Conservation (phyloP, 345 rosid genomes). For the Acer campestre region DNA sequence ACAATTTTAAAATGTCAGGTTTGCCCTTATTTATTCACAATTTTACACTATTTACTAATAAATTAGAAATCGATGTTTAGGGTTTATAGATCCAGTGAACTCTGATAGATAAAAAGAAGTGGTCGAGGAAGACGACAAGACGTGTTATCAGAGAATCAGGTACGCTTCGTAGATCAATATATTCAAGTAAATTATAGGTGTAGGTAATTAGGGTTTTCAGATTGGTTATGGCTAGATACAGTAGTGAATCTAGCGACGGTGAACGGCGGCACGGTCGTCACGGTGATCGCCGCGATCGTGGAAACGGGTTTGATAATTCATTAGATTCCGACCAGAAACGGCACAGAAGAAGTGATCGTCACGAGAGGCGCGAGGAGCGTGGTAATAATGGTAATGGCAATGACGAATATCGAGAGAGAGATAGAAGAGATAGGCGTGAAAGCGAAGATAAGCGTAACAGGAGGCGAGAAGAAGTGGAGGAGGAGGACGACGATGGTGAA, state of each 20-base stretch:
- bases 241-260: constrained; percentile 29
- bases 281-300: constrained; percentile 9
- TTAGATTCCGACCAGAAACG: constrained; percentile 8
- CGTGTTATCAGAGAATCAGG: constrained; percentile 7
- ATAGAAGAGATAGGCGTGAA: neutral
- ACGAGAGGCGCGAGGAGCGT: constrained; percentile 8
- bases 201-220: neutral
- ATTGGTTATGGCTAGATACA: constrained; percentile 25
- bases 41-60: neutral
- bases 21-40: neutral
- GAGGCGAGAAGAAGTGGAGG: neutral
- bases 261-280: neutral
- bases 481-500: constrained; percentile 30
- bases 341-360: neutral
- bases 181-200: too few relatives aligned
- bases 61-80: neutral
- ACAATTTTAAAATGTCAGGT: neutral
- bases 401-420: constrained; percentile 3
- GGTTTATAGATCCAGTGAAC: constrained; percentile 14
- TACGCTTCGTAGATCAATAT: neutral
- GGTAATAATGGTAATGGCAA: neutral
- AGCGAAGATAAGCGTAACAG: neutral
- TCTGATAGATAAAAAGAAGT: neutral
- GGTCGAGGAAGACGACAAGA: neutral
- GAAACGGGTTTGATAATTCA: constrained; percentile 2